Base-by-base conservation (phyloP, 106 monocot species). In the Narthecium ossifragum region DNA sequence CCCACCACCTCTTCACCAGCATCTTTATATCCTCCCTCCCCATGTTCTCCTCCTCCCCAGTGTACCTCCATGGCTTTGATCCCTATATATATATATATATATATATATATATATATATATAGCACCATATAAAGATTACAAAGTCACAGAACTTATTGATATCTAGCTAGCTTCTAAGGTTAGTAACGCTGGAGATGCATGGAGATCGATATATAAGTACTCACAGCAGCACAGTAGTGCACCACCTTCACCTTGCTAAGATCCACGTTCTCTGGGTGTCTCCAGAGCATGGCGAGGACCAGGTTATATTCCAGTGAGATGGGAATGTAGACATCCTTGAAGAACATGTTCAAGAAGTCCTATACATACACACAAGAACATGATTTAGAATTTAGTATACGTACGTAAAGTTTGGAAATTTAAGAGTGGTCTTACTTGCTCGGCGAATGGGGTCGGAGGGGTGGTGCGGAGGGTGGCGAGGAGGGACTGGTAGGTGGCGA, bases 61-160 rank as follows among this genome's bases (percentile, higher is more conserved):
- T 78, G 55, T 74, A 91, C 65, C 73, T 85, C 85, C 85, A 82
- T 29, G 86, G 85, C 79, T 85, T 91, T 6, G 85, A 90, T 2
- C 85, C 85, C 80, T 80, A 57, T 41, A 31, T 13, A 64, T n/a
- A n/a, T n/a, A n/a, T n/a, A n/a, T n/a, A n/a, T n/a, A n/a, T n/a
- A n/a, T n/a, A n/a, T n/a, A n/a, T n/a, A n/a, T n/a, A n/a, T n/a
- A n/a, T n/a, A n/a, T n/a, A n/a, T n/a, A n/a, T n/a, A n/a, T n/a
- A n/a, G n/a, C n/a, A n/a, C n/a, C n/a, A n/a, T n/a, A n/a, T n/a
- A n/a, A n/a, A n/a, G n/a, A n/a, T n/a, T n/a, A n/a, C n/a, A n/a
- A n/a, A n/a, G n/a, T n/a, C n/a, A n/a, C n/a, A n/a, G n/a, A n/a
- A n/a, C n/a, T n/a, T n/a, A n/a, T n/a, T n/a, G n/a, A n/a, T n/a